These are phyloP conservation scores for Aphanomyces invadans DNA, from an alignment of 352 stramenopile species.

Conservation along the genomic window DNA sequence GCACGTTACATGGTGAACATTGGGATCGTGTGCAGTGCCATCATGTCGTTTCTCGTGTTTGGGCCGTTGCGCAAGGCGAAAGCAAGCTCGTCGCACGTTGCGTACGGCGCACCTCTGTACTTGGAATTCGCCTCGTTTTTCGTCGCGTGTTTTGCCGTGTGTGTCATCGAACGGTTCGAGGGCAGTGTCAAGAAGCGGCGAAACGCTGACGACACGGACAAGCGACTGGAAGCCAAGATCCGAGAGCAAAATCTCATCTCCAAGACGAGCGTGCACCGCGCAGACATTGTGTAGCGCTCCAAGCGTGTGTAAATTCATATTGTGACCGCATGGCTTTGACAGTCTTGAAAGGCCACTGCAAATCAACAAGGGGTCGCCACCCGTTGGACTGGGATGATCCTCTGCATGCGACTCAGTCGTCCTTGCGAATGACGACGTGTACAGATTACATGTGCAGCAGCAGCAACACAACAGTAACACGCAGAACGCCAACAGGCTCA, in stretches of 20 bases:
- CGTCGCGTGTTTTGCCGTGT: conserved; percentile 10
- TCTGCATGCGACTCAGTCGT: not conserved
- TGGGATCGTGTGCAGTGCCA: not conserved
- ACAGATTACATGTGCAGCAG: no score
- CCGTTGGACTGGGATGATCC: no score
- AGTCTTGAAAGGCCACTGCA: no score
- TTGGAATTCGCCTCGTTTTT: conserved; percentile 6
- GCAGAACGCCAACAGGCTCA: no score
- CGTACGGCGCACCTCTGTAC: conserved; percentile 1
- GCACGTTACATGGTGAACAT: conserved; percentile 11
- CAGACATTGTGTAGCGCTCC: conserved; percentile 4
- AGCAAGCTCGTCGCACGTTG: not conserved
- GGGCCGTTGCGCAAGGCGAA: not conserved
- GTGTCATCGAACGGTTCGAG: conserved; percentile 12
- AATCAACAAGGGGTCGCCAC: no score
- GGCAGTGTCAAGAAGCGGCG: not conserved
- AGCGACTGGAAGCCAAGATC: conserved; percentile 8
- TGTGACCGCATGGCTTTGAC: not conserved
- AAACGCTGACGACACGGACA: conserved; percentile 1
- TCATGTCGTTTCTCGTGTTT: conserved; percentile 19
- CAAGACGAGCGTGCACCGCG: not conserved
- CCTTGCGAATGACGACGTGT: not conserved
- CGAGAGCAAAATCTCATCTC: not conserved
- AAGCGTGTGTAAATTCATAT: not conserved
- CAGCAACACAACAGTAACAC: no score